Conservation (phyloP, 108 stramenopile genomes). For the Bacterosira constricta region DNA sequence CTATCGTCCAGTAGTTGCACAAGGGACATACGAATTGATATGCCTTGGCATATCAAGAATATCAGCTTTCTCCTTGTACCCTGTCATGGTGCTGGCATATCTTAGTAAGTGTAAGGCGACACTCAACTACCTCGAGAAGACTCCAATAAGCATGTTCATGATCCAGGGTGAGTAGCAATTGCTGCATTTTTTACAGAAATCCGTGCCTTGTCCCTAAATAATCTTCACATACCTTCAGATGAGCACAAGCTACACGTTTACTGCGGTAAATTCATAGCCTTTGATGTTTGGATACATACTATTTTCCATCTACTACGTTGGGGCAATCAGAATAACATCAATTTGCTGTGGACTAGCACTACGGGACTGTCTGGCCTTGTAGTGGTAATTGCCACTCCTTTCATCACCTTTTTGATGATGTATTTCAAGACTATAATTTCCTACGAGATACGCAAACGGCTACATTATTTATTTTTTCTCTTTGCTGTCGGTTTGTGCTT, state of each 20-base stretch:
- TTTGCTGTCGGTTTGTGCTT: constrained; percentile 50
- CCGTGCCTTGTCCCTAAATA: no score
- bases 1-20: constrained; percentile 34
- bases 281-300: constrained; percentile 46
- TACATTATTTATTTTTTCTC: constrained; percentile 53
- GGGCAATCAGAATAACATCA: constrained; percentile 49
- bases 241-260: constrained; percentile 52
- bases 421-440: constrained; percentile 29
- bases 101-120: constrained; percentile 54
- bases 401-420: constrained; percentile 56
- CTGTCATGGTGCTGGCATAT: constrained; percentile 41
- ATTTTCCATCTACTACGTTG: constrained; percentile 46
- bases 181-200: no score
- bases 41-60: constrained; percentile 47
- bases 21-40: constrained; percentile 11
- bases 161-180: no score
- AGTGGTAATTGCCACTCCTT: constrained; percentile 26
- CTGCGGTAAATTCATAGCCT: constrained; percentile 49
- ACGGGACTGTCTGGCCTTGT: constrained; percentile 50
- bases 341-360: constrained; percentile 24
- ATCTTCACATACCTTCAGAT: no score
- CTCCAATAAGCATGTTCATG: constrained; percentile 49
- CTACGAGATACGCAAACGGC: constrained; percentile 50
- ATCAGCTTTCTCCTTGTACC: constrained; percentile 56
- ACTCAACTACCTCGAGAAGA: constrained; percentile 34